Conservation (phyloP, 345 rosid species). For the Euphorbia pulcherrima region DNA sequence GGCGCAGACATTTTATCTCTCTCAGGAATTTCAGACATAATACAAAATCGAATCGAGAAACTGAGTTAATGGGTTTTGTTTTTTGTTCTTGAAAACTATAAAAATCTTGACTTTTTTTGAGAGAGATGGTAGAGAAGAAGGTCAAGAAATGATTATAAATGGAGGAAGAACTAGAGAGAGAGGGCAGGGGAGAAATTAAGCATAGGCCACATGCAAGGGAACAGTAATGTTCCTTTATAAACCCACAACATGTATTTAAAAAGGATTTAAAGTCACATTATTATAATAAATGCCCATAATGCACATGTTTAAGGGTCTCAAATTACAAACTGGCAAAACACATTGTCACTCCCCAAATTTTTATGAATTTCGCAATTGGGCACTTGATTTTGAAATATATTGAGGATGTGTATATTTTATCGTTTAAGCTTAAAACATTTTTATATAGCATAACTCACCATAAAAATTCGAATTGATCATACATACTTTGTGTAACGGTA, state of each 20-base stretch:
- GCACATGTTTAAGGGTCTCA: slow-evolving; percentile 6
- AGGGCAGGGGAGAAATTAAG: neutral
- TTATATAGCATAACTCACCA: too few relatives aligned
- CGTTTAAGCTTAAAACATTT: too few relatives aligned
- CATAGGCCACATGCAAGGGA: slow-evolving; percentile 47
- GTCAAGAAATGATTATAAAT: too few relatives aligned
- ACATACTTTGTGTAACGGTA: too few relatives aligned
- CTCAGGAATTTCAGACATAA: slow-evolving; percentile 31
- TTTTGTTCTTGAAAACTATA: slow-evolving; percentile 8
- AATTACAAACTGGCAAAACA: too few relatives aligned
- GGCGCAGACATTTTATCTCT: slow-evolving; percentile 33
- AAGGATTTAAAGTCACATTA: neutral
- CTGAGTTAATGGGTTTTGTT: slow-evolving; percentile 20
- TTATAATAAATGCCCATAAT: slow-evolving; percentile 5
- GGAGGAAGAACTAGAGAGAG: neutral
- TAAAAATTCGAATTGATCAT: too few relatives aligned
- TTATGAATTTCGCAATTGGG: too few relatives aligned
- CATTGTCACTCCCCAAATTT: too few relatives aligned
- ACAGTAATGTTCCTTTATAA: slow-evolving; percentile 41
- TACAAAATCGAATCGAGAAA: slow-evolving; percentile 6
- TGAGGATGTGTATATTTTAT: too few relatives aligned
- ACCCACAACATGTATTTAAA: neutral
- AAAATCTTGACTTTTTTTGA: slow-evolving; percentile 14
- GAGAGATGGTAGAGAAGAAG: too few relatives aligned
- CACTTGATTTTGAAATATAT: too few relatives aligned